Evolutionary conservation across 306 rosid genomes (phyloP).

Genomic region (Alnus glutinosa): DNA sequence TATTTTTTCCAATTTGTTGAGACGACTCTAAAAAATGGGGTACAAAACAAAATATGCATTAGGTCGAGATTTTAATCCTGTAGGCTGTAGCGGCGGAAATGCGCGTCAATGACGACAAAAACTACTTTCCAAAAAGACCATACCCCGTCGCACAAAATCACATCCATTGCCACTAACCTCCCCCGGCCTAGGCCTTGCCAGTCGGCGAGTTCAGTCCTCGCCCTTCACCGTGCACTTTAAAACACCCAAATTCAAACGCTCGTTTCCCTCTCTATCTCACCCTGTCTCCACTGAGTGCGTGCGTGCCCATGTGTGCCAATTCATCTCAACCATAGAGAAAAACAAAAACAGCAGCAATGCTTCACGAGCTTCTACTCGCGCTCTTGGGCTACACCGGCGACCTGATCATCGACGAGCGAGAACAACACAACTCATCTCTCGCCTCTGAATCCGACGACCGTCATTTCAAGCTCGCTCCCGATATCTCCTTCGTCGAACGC

Average conservation of each 20-base stretch:
- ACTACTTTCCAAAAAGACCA: neutral
- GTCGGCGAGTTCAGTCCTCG: neutral
- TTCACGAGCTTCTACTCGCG: conserved; percentile 88
- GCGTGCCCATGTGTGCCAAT: neutral
- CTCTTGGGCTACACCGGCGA: conserved; percentile 94
- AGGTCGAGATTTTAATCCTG: neutral
- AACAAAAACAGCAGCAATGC: conserved; percentile 38
- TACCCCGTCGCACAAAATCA: neutral
- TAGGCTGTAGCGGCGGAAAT: neutral
- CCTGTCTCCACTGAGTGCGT: neutral
- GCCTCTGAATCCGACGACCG: conserved; percentile 63
- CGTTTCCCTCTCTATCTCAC: neutral
- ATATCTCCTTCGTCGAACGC: conserved; percentile 80
- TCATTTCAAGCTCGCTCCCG: conserved; percentile 83
- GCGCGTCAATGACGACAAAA: neutral
- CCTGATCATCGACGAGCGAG: conserved; percentile 77
- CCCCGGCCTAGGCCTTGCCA: neutral
- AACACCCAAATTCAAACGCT: neutral
- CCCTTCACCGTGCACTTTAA: neutral
- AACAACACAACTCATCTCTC: conserved; percentile 41
- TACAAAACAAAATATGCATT: no score
- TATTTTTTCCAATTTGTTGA: no score
- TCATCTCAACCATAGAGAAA: neutral
- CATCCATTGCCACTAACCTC: neutral
- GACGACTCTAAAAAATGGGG: no score